Base-by-base conservation (phyloP, 2,329 filamentous ascomycete genomes). In the Ustilaginoidea virens region DNA sequence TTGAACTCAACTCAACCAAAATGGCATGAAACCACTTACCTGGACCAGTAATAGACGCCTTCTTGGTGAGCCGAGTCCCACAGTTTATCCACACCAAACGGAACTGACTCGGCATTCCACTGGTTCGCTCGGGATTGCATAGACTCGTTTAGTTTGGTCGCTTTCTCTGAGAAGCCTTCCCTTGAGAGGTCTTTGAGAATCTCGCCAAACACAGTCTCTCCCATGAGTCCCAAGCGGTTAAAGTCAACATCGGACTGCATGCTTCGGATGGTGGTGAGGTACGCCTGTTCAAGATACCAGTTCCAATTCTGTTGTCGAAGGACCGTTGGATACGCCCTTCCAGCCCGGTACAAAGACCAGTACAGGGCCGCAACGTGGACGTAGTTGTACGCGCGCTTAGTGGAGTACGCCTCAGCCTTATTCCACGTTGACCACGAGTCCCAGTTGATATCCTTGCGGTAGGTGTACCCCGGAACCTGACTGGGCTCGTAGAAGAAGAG, bases 51-150 rank as follows among this genome's bases (percentile, higher is more conserved):
- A 34, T 69, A 74, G 0, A 74, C 63, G 1, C 68, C 68, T 41
- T 74, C 69, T 36, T 74, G 68, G 0, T 66, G 68, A 0, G 69
- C 74, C 0, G 62, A 70, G 33, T 74, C 69, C 69, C 69, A 74
- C 0, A 67, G 61, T 64, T 69, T 68, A 42, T 74, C 69, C 28
- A 64, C 70, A 1, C 67, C 69, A 34, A 61, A 74, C 0, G 69
- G 69, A 5, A 66, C 60, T 6, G 55, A 52, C 29, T 63, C 47
- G 0, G 47, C 48, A n/a, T 62, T 44, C 69, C 69, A 74, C 1
- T 48, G 39, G 3, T 52, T 35, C 1, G 66, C 63, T 1, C 69
- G 56, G 4, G 44, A 45, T 10, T 51, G 53, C 67, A 74, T 71
- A 0, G 49, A 46, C 1, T 42, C 39, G 25, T 60, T 55, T 3